Percentiles rank a stretch among this genome's conserved stretches.
Conservation (phyloP, 2,329 filamentous ascomycete species). For the Trichoderma sp. region DNA sequence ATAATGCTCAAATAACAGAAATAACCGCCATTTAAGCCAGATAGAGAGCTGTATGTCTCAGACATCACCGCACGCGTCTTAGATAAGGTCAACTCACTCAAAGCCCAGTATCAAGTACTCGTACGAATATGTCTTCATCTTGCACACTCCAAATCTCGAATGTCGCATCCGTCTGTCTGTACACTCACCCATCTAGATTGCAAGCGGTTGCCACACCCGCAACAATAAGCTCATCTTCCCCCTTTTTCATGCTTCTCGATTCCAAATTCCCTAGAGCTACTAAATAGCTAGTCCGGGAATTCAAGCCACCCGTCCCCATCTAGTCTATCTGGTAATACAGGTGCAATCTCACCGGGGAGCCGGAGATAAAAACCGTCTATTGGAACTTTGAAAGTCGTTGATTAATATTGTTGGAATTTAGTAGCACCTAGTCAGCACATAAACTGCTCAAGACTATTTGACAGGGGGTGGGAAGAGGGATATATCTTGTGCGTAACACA, state of each 20-base stretch:
- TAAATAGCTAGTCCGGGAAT: background rate
- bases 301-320: background rate
- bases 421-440: background rate
- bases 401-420: background rate
- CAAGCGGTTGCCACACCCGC: background rate
- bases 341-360: background rate
- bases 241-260: background rate
- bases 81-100: background rate
- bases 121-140: background rate
- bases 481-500: background rate
- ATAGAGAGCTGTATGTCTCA: background rate
- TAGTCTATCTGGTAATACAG: background rate
- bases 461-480: background rate
- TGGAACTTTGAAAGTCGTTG: background rate
- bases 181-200: background rate
- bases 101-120: background rate
- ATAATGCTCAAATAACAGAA: background rate
- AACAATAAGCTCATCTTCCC: background rate
- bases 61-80: background rate
- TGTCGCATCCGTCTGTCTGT: background rate
- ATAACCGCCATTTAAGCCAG: background rate
- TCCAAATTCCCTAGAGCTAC: background rate
- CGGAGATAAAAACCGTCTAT: background rate
- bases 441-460: background rate
- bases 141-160: background rate